A percentile compares a stretch with the other conserved stretches of the same genome.
Conservation (phyloP, 352 stramenopile genomes). For the Globisporangium irregulare region DNA sequence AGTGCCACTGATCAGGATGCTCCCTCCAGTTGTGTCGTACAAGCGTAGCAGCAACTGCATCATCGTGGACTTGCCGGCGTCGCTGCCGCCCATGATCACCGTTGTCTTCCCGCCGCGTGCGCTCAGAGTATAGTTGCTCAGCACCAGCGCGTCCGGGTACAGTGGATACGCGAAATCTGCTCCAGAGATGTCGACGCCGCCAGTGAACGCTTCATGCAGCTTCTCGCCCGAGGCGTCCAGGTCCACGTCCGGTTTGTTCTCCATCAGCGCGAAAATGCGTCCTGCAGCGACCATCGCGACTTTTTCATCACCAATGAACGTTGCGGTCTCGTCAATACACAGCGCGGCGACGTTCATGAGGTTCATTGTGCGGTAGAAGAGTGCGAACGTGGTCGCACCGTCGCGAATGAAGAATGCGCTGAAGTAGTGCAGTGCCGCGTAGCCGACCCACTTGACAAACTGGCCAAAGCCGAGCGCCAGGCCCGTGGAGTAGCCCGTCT, state of each 20-base stretch:
- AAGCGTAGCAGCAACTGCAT: constrained; percentile 10
- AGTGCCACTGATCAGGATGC: neutral
- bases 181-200: neutral
- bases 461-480: constrained; percentile 8
- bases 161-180: constrained; percentile 8
- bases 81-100: constrained; percentile 8
- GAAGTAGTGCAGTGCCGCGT: constrained; percentile 11
- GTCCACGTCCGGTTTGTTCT: constrained; percentile 20
- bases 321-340: constrained; percentile 24
- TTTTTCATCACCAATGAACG: constrained; percentile 23
- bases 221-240: constrained; percentile 10
- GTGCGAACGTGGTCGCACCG: constrained; percentile 2
- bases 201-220: neutral
- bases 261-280: constrained; percentile 21
- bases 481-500: constrained; percentile 7
- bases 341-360: constrained; percentile 20
- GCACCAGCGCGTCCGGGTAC: constrained; percentile 1
- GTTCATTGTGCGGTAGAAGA: constrained; percentile 18
- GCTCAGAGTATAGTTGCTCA: constrained; percentile 2
- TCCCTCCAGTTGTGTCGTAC: constrained; percentile 6
- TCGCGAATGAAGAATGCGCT: constrained; percentile 12
- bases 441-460: constrained; percentile 13
- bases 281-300: constrained; percentile 14
- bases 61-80: constrained; percentile 5
- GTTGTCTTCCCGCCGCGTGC: neutral